Conservation (phyloP, 257 asterid species). For the Asclepias syriaca region DNA sequence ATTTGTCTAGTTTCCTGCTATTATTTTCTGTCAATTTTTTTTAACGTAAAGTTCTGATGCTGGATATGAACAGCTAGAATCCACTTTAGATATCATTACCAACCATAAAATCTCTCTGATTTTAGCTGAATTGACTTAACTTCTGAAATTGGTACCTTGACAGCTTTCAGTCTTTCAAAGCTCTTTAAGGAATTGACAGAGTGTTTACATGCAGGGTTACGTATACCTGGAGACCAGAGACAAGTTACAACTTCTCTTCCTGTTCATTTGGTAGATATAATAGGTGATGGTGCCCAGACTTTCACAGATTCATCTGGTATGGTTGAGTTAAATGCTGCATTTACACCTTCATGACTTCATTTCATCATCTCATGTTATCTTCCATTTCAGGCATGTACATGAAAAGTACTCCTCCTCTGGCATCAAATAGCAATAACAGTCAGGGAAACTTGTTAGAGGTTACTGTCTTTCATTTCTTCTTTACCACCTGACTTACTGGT, state of each 20-base stretch:
- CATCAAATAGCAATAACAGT: slow-evolving; percentile 49
- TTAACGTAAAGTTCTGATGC: background rate
- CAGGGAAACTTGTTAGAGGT: slow-evolving; percentile 77
- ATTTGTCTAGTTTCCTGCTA: background rate
- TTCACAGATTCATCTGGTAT: slow-evolving; percentile 77
- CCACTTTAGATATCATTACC: background rate
- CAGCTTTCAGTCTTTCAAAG: background rate
- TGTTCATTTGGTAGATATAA: slow-evolving; percentile 73
- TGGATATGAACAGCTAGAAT: background rate
- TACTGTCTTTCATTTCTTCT: slow-evolving; percentile 19
- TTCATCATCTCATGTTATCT: slow-evolving; percentile 10
- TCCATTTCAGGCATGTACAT: slow-evolving; percentile 64
- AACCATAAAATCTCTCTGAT: background rate
- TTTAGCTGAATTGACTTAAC: background rate
- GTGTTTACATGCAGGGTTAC: slow-evolving; percentile 48
- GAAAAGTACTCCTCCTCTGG: slow-evolving; percentile 83
- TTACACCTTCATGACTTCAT: slow-evolving; percentile 6
- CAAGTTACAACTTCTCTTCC: slow-evolving; percentile 82
- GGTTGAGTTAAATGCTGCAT: background rate
- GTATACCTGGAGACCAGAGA: slow-evolving; percentile 79
- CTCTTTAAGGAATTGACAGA: background rate
- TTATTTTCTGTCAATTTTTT: background rate
- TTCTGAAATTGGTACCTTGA: background rate
- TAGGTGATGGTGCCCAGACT: slow-evolving; percentile 45
- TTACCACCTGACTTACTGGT: background rate